Evolutionary conservation across 495 filamentous ascomycete genomes (phyloP).

Genomic region (Penicillium dipodomyicola): DNA sequence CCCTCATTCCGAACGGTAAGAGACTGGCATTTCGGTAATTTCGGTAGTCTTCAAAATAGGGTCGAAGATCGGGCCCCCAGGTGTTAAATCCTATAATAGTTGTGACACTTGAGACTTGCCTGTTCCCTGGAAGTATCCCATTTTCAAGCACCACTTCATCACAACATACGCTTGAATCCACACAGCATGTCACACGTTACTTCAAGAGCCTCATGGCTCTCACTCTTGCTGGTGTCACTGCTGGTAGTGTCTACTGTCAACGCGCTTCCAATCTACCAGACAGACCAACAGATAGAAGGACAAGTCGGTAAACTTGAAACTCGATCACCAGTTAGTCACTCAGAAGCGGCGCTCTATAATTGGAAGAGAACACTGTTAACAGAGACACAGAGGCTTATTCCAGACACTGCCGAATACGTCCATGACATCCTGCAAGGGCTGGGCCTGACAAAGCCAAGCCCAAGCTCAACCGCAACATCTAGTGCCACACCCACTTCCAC

Average conservation of each 20-base stretch:
- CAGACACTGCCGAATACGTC: constrained; percentile 28
- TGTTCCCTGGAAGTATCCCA: neutral
- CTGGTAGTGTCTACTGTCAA: constrained; percentile 15
- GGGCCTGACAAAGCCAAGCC: constrained; percentile 18
- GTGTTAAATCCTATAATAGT: neutral
- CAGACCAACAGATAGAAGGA: neutral
- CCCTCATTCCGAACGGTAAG: constrained; percentile 22
- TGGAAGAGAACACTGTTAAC: constrained; percentile 3
- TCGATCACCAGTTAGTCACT: constrained; percentile 21
- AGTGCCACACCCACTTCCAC: constrained; percentile 4
- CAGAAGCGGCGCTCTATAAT: neutral
- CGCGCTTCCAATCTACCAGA: constrained; percentile 17
- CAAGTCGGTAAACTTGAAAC: constrained; percentile 8
- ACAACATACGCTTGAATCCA: neutral
- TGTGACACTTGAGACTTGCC: neutral
- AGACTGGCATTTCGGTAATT: constrained; percentile 11
- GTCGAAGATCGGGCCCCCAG: constrained; percentile 3
- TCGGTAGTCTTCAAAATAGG: neutral
- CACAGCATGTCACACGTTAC: constrained; percentile 14
- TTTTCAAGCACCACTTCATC: neutral
- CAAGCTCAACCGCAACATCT: neutral
- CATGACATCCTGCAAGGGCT: constrained; percentile 21
- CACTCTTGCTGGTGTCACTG: constrained; percentile 5
- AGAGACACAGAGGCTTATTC: constrained; percentile 31
- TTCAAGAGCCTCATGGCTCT: constrained; percentile 7